phyloP scores from a whole-genome alignment of 169 alveolate genomes.

The Eimeria necatrix region DNA sequence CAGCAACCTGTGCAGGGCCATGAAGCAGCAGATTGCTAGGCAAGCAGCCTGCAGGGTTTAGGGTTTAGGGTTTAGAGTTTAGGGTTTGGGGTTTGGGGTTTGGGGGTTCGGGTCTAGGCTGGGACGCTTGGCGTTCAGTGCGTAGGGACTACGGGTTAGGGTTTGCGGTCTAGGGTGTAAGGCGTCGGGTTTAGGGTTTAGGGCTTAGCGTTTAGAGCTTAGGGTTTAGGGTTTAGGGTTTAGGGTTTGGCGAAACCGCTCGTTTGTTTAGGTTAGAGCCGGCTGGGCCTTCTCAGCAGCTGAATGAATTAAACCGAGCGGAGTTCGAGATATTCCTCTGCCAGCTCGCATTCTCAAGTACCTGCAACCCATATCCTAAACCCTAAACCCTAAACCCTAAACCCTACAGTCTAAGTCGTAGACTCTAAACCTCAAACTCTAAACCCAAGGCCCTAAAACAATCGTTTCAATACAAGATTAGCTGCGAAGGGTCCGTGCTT shows the following conservation, averaged over 20 bases:
- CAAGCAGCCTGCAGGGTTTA: not conserved
- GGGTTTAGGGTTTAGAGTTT: conserved; percentile 12
- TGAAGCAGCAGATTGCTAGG: conserved; percentile 58
- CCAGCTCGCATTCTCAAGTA: conserved; percentile 56
- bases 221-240: conserved; percentile 32
- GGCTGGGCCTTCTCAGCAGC: conserved; percentile 27
- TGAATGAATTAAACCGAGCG: conserved; percentile 27
- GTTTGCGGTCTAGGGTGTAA: not conserved
- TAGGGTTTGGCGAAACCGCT: not conserved
- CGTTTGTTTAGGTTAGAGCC: conserved; percentile 29
- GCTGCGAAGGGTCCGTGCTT: not conserved
- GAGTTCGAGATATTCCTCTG: conserved; percentile 69
- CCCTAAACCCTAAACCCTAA: conserved; percentile 43
- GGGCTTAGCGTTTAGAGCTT: conserved; percentile 39
- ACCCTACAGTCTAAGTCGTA: not conserved
- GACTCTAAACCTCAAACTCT: not conserved
- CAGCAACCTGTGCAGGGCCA: conserved; percentile 60
- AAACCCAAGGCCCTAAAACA: not conserved
- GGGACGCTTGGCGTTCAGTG: not conserved
- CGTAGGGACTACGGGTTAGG: not conserved
- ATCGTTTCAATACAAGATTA: not conserved
- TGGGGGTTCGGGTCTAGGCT: not conserved
- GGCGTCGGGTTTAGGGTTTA: not conserved
- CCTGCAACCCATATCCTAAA: not conserved
- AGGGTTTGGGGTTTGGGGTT: not conserved